A percentile compares a stretch with the other conserved stretches of the same genome.
These are phyloP conservation scores for Arthrinium phaeospermum DNA, from an alignment of 2,329 filamentous ascomycete genomes.

Conservation along the genomic window DNA sequence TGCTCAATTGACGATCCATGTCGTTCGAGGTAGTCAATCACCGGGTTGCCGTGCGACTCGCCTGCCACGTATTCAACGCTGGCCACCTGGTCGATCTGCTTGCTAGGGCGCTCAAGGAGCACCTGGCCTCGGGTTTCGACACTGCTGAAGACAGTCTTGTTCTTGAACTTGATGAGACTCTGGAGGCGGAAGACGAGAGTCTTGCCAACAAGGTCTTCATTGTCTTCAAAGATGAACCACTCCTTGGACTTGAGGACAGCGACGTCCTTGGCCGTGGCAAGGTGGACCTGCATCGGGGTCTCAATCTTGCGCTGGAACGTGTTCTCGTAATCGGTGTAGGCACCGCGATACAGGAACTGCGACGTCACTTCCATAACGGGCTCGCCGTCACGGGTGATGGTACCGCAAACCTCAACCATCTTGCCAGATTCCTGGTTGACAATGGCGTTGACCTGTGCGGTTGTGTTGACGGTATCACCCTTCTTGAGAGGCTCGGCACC, in stretches of 20 bases:
- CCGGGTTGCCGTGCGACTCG: constrained; percentile 91
- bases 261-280: constrained; percentile 87
- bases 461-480: constrained; percentile 90
- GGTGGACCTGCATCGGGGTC: constrained; percentile 90
- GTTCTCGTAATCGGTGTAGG: constrained; percentile 93
- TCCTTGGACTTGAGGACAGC: constrained; percentile 95
- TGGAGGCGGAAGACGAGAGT: constrained; percentile 96
- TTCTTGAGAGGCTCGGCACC: constrained; percentile 95
- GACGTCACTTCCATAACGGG: constrained; percentile 98
- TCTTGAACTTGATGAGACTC: constrained; percentile 92
- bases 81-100: constrained; percentile 97
- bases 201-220: constrained; percentile 87
- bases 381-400: constrained; percentile 81
- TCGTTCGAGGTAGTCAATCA: constrained; percentile 93
- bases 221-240: constrained; percentile 87
- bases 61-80: constrained; percentile 95
- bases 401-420: constrained; percentile 99
- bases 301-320: constrained; percentile 98
- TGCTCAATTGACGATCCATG: constrained; percentile 93
- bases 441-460: constrained; percentile 94
- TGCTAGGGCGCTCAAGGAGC: constrained; percentile 90
- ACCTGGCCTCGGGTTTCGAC: constrained; percentile 94
- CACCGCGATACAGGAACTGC: constrained; percentile 95
- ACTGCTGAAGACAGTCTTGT: constrained; percentile 87
- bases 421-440: constrained; percentile 98